phyloP scores from a whole-genome alignment of 176 grass and related monocot species.

The Oryza longistaminata region DNA sequence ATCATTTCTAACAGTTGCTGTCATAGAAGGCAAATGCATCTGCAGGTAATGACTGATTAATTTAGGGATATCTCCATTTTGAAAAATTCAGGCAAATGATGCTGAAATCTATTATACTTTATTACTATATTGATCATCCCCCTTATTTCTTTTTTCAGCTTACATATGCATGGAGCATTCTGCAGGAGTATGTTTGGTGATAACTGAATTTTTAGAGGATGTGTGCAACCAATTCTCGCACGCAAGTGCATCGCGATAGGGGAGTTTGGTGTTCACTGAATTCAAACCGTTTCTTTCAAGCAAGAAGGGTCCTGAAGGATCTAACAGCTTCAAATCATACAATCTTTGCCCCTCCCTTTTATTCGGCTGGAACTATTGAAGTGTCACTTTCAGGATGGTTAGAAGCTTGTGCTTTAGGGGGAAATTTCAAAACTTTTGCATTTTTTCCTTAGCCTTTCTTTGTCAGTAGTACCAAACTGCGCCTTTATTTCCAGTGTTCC shows the following conservation, averaged over 20 bases:
- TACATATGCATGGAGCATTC: not conserved
- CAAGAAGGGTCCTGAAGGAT: not conserved
- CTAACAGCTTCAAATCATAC: not conserved
- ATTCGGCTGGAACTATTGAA: not conserved
- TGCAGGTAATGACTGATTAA: constrained; percentile 36
- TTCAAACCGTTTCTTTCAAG: not conserved
- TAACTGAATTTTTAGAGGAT: not conserved
- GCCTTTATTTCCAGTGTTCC: not conserved
- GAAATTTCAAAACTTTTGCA: not conserved
- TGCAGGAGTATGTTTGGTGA: too few species aligned
- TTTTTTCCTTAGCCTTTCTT: not conserved
- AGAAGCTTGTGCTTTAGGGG: not conserved
- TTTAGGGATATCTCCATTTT: not conserved
- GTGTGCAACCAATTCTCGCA: not conserved
- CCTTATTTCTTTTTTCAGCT: not conserved
- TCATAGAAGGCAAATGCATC: not conserved
- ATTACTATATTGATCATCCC: constrained; percentile 30
- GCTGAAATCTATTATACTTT: constrained; percentile 38
- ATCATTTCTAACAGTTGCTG: not conserved
- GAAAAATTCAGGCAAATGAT: constrained; percentile 10
- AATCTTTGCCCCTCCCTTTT: not conserved
- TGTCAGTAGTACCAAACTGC: not conserved
- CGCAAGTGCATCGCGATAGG: not conserved
- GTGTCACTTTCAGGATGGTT: constrained; percentile 12
- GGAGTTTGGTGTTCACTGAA: not conserved